Conservation (phyloP, 768 basidiomycete genomes). For the Lyophyllum atratum region DNA sequence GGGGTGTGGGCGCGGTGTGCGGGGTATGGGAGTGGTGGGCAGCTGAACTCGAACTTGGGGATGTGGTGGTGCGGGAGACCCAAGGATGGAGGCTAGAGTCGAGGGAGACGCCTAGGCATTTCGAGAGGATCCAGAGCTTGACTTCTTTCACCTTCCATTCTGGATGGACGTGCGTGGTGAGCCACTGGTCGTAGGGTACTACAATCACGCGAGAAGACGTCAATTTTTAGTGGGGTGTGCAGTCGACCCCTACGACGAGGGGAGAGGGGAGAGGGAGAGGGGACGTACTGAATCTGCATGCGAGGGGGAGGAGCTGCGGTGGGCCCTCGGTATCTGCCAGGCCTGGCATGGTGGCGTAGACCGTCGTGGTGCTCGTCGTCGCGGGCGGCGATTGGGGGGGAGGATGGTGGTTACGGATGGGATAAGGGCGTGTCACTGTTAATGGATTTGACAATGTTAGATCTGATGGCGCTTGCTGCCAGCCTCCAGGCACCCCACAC, state of each 20-base stretch:
- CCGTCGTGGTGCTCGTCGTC: not conserved
- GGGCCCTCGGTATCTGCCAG: conserved; percentile 9
- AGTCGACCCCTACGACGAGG: not conserved
- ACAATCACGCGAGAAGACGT: not conserved
- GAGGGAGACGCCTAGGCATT: conserved; percentile 44
- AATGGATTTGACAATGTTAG: not conserved
- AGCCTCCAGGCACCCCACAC: not conserved
- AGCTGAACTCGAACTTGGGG: conserved; percentile 9
- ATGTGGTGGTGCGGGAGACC: conserved; percentile 11
- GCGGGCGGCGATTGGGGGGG: not conserved
- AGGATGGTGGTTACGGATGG: conserved; percentile 1
- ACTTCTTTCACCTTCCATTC: conserved; percentile 62
- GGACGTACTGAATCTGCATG: conserved; percentile 58
- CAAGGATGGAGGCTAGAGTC: conserved; percentile 22
- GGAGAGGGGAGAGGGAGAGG: not conserved
- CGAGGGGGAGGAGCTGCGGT: conserved; percentile 38
- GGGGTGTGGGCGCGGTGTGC: conserved; percentile 1
- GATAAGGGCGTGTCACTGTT: not conserved
- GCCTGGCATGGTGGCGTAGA: conserved; percentile 6
- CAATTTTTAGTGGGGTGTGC: not conserved
- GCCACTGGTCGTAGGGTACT: conserved; percentile 80
- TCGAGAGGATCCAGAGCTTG: conserved; percentile 64
- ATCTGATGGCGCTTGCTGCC: conserved; percentile 6
- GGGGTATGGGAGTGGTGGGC: conserved; percentile 13
- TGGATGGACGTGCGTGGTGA: conserved; percentile 67